Evolutionary conservation across 2,329 filamentous ascomycete species (phyloP).

Genomic region (Colletotrichum somersetense): DNA sequence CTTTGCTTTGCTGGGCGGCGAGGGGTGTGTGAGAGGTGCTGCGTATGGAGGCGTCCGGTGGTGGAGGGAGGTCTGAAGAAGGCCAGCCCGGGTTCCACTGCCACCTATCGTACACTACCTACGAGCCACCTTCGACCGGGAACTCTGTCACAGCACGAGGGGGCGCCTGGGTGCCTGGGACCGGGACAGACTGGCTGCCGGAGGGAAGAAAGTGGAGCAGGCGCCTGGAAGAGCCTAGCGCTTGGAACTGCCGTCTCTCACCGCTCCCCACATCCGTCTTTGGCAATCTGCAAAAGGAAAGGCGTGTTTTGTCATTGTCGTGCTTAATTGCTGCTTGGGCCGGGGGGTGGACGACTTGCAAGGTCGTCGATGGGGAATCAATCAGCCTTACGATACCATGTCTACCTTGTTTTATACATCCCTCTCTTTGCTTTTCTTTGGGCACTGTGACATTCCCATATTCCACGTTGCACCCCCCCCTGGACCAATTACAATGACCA

Average conservation of each 20-base stretch:
- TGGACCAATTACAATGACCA: neutral
- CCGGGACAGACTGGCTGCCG: slow-evolving; percentile 8
- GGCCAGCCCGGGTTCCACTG: slow-evolving; percentile 13
- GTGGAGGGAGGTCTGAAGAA: slow-evolving; percentile 33
- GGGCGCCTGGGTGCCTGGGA: slow-evolving; percentile 21
- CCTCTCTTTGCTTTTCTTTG: neutral
- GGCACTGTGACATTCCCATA: neutral
- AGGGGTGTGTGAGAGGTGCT: slow-evolving; percentile 19
- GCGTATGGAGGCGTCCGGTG: slow-evolving; percentile 30
- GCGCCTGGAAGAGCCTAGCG: slow-evolving; percentile 11
- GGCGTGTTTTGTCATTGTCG: slow-evolving; percentile 21
- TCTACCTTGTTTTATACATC: neutral
- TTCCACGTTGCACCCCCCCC: neutral
- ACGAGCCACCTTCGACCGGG: neutral
- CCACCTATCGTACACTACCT: neutral
- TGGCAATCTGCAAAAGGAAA: slow-evolving; percentile 31
- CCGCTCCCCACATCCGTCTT: slow-evolving; percentile 17
- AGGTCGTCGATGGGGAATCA: neutral
- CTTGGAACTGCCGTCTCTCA: slow-evolving; percentile 5
- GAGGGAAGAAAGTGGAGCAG: slow-evolving; percentile 14
- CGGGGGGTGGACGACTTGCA: neutral
- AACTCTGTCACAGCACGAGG: slow-evolving; percentile 13
- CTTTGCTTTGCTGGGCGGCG: slow-evolving; percentile 7
- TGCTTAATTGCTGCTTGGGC: slow-evolving; percentile 15
- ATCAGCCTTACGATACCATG: neutral